Evolutionary conservation across 352 stramenopile genomes (phyloP).

Genomic region (Phytophthora pseudosyringae): DNA sequence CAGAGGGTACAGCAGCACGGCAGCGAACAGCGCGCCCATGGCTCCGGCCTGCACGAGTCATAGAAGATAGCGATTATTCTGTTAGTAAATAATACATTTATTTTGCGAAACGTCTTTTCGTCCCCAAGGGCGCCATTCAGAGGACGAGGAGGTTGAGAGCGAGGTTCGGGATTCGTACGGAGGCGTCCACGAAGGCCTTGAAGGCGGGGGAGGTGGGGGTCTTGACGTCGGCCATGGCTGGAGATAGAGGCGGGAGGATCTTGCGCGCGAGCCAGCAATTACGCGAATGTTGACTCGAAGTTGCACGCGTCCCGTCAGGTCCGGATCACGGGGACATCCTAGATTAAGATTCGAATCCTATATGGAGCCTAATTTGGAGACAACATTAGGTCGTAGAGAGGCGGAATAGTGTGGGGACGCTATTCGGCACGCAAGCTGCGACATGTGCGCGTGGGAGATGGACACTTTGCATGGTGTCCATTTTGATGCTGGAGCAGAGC

Average conservation of each 20-base stretch:
- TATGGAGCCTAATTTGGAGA: too few species aligned
- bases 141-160: background rate
- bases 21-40: conserved; percentile 79
- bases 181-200: conserved; percentile 82
- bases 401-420: too few species aligned
- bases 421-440: conserved; percentile 3
- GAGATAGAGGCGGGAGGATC: conserved; percentile 11
- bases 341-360: too few species aligned
- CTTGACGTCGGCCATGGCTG: conserved; percentile 37
- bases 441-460: conserved; percentile 17
- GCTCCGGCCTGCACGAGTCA: conserved; percentile 54
- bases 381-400: too few species aligned
- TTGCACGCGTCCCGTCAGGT: conserved; percentile 17
- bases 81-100: background rate
- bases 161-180: conserved; percentile 41
- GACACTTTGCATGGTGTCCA: background rate
- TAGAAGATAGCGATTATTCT: conserved; percentile 11
- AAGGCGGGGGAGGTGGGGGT: conserved; percentile 51
- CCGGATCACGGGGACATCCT: conserved; percentile 1
- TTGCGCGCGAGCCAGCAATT: conserved; percentile 33
- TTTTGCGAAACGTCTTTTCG: conserved; percentile 15
- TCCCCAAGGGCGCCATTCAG: background rate
- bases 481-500: background rate
- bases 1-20: conserved; percentile 75
- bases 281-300: conserved; percentile 34